Evolutionary conservation across 2,329 filamentous ascomycete species (phyloP).

Genomic region (Aotearoamyces nothofagi): DNA sequence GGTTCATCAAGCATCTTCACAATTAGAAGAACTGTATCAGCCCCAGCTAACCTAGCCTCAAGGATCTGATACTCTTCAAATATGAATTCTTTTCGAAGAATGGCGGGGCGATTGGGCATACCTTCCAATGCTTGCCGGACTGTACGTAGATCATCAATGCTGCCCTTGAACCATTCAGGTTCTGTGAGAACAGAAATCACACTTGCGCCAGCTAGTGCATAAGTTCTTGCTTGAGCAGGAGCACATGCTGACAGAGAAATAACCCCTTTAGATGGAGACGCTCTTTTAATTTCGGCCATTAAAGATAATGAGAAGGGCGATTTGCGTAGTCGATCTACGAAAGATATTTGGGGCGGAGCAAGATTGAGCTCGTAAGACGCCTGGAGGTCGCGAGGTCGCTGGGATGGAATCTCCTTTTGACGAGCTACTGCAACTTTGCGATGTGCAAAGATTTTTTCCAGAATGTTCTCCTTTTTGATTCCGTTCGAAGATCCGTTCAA

Average conservation of each 20-base stretch:
- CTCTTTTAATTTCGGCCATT: constrained; percentile 95
- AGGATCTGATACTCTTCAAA: constrained; percentile 98
- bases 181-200: constrained; percentile 98
- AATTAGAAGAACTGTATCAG: constrained; percentile 87
- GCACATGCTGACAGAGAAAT: constrained; percentile 82
- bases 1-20: constrained; percentile 89
- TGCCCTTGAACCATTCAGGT: constrained; percentile 98
- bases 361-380: constrained; percentile 74
- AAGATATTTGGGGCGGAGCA: constrained; percentile 69
- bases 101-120: constrained; percentile 82
- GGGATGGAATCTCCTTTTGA: constrained; percentile 77
- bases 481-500: constrained; percentile 13
- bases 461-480: constrained; percentile 63
- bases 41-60: constrained; percentile 81
- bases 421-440: constrained; percentile 60
- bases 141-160: constrained; percentile 78
- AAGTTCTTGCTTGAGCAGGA: constrained; percentile 77
- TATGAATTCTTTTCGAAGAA: constrained; percentile 91
- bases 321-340: constrained; percentile 63
- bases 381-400: constrained; percentile 69
- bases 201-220: constrained; percentile 86
- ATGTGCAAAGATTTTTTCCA: constrained; percentile 80
- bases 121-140: constrained; percentile 81
- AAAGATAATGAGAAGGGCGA: constrained; percentile 81
- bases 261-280: constrained; percentile 88